Percentiles rank a stretch among this genome's conserved stretches.
Conservation (phyloP, 2,329 filamentous ascomycete species). For the Diaporthe helianthi region DNA sequence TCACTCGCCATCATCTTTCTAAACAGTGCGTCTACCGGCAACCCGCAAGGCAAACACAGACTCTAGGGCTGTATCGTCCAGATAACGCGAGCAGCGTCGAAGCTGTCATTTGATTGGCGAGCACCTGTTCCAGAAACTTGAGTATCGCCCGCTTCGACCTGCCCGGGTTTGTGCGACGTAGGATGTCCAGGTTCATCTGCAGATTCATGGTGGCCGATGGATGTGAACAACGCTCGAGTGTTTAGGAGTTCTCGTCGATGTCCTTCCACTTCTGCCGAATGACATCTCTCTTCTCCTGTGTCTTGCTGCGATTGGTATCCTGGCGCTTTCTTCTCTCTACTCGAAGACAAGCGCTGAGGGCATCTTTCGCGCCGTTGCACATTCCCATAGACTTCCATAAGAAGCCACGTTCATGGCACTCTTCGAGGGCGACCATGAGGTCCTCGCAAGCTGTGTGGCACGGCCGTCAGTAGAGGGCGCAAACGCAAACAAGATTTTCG, state of each 20-base stretch:
- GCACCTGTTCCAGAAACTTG: neutral
- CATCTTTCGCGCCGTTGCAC: constrained; percentile 85
- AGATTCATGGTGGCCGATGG: neutral
- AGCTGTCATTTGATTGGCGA: neutral
- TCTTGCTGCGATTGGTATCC: constrained; percentile 73
- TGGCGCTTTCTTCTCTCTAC: constrained; percentile 82
- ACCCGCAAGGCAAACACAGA: neutral
- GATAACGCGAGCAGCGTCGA: too few relatives aligned
- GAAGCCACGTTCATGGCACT: constrained; percentile 93
- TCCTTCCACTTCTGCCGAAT: constrained; percentile 82
- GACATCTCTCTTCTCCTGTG: constrained; percentile 73
- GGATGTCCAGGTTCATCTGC: neutral
- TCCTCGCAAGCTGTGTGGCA: constrained; percentile 80
- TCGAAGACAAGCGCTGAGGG: constrained; percentile 85
- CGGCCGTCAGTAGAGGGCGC: constrained; percentile 6
- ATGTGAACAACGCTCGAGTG: constrained; percentile 34
- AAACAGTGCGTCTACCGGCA: neutral
- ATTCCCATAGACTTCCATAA: constrained; percentile 88
- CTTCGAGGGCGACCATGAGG: constrained; percentile 90
- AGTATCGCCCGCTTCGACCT: neutral
- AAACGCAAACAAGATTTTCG: constrained; percentile 8
- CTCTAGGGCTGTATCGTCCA: neutral
- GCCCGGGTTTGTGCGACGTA: neutral
- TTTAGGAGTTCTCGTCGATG: constrained; percentile 73
- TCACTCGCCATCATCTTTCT: neutral